phyloP scores from a whole-genome alignment of 2,329 filamentous ascomycete genomes.

The Hypoxylon sp. region DNA sequence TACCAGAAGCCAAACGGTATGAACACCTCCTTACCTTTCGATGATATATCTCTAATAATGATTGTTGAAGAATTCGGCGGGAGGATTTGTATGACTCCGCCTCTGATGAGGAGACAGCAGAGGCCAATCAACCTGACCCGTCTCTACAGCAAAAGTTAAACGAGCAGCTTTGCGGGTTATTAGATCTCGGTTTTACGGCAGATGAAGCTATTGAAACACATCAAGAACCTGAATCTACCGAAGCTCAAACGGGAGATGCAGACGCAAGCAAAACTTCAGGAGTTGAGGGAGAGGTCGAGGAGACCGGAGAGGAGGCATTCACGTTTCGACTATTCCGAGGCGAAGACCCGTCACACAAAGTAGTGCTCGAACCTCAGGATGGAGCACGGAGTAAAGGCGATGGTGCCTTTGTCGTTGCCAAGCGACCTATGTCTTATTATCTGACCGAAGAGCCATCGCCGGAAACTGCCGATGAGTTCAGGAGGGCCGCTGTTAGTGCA shows the following conservation, averaged over 20 bases:
- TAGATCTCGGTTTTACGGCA: constrained; percentile 55
- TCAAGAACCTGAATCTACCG: constrained; percentile 31
- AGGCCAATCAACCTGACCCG: constrained; percentile 52
- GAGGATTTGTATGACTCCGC: constrained; percentile 62
- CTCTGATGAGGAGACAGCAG: constrained; percentile 48
- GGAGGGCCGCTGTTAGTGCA: constrained; percentile 61
- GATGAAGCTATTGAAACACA: constrained; percentile 16
- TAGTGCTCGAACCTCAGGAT: constrained; percentile 60
- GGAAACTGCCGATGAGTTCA: constrained; percentile 55
- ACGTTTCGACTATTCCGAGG: constrained; percentile 69
- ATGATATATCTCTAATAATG: constrained; percentile 28
- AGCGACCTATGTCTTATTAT: constrained; percentile 63
- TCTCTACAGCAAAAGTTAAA: constrained; percentile 60
- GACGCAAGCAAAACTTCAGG: constrained; percentile 26
- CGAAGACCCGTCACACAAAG: constrained; percentile 58
- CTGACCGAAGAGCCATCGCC: constrained; percentile 56
- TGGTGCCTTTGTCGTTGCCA: constrained; percentile 55
- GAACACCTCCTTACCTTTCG: constrained; percentile 27
- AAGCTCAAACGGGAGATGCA: constrained; percentile 28
- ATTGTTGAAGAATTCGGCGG: constrained; percentile 62
- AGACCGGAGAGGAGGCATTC: constrained; percentile 58
- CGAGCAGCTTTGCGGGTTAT: constrained; percentile 60
- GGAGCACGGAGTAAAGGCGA: constrained; percentile 52
- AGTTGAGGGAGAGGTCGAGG: constrained; percentile 36
- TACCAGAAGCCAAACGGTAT: constrained; percentile 66